These are phyloP conservation scores for Pseudevernia furfuracea DNA, from an alignment of 495 filamentous ascomycete genomes.

Conservation along the genomic window DNA sequence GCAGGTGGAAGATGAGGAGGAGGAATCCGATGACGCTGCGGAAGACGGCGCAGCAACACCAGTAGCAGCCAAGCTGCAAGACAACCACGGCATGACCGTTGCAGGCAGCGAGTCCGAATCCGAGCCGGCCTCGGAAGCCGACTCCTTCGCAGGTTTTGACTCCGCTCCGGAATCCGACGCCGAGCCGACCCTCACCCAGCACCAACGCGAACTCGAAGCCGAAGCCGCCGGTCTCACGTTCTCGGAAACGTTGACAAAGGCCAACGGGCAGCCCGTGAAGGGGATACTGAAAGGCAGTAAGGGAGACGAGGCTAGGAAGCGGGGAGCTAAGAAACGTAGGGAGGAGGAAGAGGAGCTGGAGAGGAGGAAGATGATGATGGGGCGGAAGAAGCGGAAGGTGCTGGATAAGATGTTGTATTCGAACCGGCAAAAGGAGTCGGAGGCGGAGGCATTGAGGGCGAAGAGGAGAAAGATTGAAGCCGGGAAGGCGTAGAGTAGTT, in stretches of 20 bases:
- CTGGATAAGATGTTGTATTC: conserved; percentile 87
- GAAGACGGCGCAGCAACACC: conserved; percentile 39
- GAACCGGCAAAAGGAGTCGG: conserved; percentile 75
- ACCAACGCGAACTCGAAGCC: conserved; percentile 87
- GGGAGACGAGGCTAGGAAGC: conserved; percentile 51
- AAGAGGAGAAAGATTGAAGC: conserved; percentile 58
- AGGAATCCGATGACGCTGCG: conserved; percentile 47
- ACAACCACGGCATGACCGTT: conserved; percentile 54
- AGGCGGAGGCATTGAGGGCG: conserved; percentile 61
- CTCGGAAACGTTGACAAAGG: conserved; percentile 28
- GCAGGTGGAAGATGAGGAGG: conserved; percentile 36
- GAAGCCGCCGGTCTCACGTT: conserved; percentile 60
- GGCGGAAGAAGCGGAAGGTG: conserved; percentile 82
- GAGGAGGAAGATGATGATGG: conserved; percentile 86
- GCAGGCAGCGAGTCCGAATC: conserved; percentile 44
- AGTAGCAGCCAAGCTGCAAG: conserved; percentile 31
- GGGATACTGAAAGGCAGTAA: conserved; percentile 32
- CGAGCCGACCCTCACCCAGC: conserved; percentile 45
- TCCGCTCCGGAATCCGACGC: conserved; percentile 48
- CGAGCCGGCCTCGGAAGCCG: conserved; percentile 34
- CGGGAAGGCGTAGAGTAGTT: background rate
- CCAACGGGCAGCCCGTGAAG: conserved; percentile 37
- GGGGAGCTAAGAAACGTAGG: conserved; percentile 54
- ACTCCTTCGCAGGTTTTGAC: conserved; percentile 39
- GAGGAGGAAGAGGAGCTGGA: conserved; percentile 78